These are phyloP conservation scores for Oenanthe javanica DNA, from an alignment of 140 eudicot species.

Conservation along the genomic window DNA sequence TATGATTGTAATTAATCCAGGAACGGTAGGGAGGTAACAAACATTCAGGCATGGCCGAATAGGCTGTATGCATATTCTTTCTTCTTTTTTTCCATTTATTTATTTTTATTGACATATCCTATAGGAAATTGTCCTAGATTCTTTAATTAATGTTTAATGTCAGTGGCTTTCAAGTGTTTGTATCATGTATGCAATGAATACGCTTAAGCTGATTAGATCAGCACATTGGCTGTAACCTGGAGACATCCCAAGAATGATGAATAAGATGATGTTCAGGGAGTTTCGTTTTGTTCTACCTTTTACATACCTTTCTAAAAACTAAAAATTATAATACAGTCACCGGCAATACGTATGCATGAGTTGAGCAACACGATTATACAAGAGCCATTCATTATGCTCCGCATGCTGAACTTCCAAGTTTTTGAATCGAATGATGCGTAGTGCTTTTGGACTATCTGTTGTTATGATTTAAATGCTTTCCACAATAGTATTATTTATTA, in stretches of 20 bases:
- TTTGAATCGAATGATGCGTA: neutral
- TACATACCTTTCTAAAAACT: neutral
- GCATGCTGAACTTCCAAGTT: neutral
- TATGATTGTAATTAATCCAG: too few relatives aligned
- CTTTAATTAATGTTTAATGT: too few relatives aligned
- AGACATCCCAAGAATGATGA: neutral
- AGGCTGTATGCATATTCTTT: too few relatives aligned
- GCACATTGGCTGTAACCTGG: too few relatives aligned
- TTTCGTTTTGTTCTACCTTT: neutral
- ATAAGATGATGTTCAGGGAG: neutral
- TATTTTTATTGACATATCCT: too few relatives aligned
- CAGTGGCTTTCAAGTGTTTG: too few relatives aligned
- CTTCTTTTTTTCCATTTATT: too few relatives aligned
- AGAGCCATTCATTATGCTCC: neutral
- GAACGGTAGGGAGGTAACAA: too few relatives aligned
- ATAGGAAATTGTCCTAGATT: too few relatives aligned
- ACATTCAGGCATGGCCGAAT: too few relatives aligned
- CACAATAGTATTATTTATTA: neutral
- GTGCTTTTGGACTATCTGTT: neutral
- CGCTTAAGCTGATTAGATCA: too few relatives aligned
- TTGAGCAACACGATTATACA: neutral
- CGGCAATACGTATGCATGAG: neutral
- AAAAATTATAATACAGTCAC: neutral
- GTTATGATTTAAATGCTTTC: neutral
- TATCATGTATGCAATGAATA: too few relatives aligned